Conservation (phyloP, 345 rosid genomes). For the Raphanus raphanistrum region DNA sequence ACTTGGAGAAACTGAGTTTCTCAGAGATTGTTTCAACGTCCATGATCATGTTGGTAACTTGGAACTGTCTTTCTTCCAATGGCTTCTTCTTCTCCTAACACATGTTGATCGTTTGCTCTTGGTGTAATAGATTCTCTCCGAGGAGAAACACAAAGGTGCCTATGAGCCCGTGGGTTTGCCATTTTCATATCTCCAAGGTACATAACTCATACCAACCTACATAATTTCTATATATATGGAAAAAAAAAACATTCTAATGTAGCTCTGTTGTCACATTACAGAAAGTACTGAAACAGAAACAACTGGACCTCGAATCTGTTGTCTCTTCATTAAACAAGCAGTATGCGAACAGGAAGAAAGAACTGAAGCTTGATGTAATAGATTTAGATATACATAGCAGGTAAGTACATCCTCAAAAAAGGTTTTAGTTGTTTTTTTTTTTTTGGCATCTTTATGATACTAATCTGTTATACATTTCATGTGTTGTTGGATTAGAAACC, state of each 20-base stretch:
- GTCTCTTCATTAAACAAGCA: slow-evolving; percentile 51
- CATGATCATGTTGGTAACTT: slow-evolving; percentile 65
- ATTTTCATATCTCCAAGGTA: slow-evolving; percentile 81
- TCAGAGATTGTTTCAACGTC: slow-evolving; percentile 69
- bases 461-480: slow-evolving; percentile 17
- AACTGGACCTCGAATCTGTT: slow-evolving; percentile 48
- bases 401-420: slow-evolving; percentile 49
- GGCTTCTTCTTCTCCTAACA: slow-evolving; percentile 13
- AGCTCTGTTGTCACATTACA: slow-evolving; percentile 39
- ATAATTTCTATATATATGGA: neutral
- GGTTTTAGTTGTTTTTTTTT: too few species aligned
- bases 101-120: slow-evolving; percentile 33
- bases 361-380: slow-evolving; percentile 42
- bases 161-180: slow-evolving; percentile 82
- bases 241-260: slow-evolving; percentile 3
- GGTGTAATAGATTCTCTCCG: slow-evolving; percentile 51
- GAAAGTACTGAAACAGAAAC: slow-evolving; percentile 61
- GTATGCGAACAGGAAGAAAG: slow-evolving; percentile 38
- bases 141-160: slow-evolving; percentile 33
- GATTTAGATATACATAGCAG: slow-evolving; percentile 47
- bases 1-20: slow-evolving; percentile 66
- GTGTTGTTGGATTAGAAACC: slow-evolving; percentile 23
- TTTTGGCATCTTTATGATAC: neutral
- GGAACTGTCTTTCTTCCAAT: neutral
- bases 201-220: neutral